Conservation (phyloP, 129 eudicot species). For the Tagetes erecta region DNA sequence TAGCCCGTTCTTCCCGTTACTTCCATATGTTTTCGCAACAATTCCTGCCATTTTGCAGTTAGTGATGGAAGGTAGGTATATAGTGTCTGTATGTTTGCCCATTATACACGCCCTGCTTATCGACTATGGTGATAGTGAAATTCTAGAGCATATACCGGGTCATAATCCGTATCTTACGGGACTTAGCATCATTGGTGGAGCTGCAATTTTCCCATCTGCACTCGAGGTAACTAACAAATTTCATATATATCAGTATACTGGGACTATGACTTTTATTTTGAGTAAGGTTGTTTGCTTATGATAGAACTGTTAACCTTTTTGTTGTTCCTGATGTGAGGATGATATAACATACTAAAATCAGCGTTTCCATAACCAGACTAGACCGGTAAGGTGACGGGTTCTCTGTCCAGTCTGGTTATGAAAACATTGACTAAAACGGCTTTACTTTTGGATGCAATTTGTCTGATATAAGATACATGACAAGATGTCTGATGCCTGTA, state of each 20-base stretch:
- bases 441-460: neutral
- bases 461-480: too few species aligned
- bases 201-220: constrained; percentile 87
- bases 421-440: neutral
- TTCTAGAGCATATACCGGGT: constrained; percentile 82
- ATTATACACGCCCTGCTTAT: constrained; percentile 70
- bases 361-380: too few species aligned
- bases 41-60: constrained; percentile 81
- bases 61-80: constrained; percentile 72
- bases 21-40: constrained; percentile 68
- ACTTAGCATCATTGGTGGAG: constrained; percentile 95
- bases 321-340: too few species aligned
- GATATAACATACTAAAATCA: too few species aligned
- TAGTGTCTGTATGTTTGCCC: constrained; percentile 55
- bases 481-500: neutral
- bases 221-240: constrained; percentile 60
- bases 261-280: neutral
- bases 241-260: neutral
- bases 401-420: too few species aligned
- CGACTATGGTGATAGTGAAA: constrained; percentile 73
- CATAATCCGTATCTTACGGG: constrained; percentile 85
- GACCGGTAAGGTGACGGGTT: too few species aligned
- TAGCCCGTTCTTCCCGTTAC: constrained; percentile 78
- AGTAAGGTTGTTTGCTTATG: neutral
- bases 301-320: neutral